Percentiles rank a stretch among this genome's conserved stretches.
phyloP scores from a whole-genome alignment of 371 early-diverging fungal species.

The Parasitella parasitica region DNA sequence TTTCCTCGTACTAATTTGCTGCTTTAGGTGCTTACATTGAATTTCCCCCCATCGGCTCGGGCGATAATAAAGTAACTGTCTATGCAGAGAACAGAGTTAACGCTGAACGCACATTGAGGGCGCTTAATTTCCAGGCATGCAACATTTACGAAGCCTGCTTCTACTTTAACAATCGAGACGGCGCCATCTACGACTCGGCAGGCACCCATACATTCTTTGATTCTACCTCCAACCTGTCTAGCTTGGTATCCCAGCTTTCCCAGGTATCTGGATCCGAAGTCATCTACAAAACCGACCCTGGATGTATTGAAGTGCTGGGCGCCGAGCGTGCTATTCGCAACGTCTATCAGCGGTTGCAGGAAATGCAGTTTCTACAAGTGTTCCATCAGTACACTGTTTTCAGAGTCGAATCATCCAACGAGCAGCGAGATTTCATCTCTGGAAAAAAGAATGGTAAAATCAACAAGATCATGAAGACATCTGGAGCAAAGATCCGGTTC shows the following conservation, averaged over 20 bases:
- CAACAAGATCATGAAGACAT: slow-evolving; percentile 80
- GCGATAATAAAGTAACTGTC: slow-evolving; percentile 50
- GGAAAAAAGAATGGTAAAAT: slow-evolving; percentile 96
- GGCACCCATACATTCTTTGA: slow-evolving; percentile 32
- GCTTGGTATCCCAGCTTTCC: slow-evolving; percentile 50
- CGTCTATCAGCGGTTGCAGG: slow-evolving; percentile 55
- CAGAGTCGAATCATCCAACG: slow-evolving; percentile 73
- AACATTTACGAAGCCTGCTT: slow-evolving; percentile 62
- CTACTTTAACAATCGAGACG: slow-evolving; percentile 45
- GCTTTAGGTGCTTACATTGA: slow-evolving; percentile 50
- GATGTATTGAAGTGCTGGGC: slow-evolving; percentile 69
- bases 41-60: slow-evolving; percentile 67
- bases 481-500: slow-evolving; percentile 58
- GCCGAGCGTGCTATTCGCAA: slow-evolving; percentile 59
- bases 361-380: slow-evolving; percentile 44
- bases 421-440: slow-evolving; percentile 87
- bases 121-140: slow-evolving; percentile 61
- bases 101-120: slow-evolving; percentile 69
- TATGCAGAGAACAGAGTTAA: slow-evolving; percentile 70
- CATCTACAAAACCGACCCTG: slow-evolving; percentile 44
- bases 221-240: slow-evolving; percentile 36
- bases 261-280: slow-evolving; percentile 63
- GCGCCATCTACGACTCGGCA: slow-evolving; percentile 26
- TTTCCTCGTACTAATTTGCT: neutral
- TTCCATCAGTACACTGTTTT: slow-evolving; percentile 30